Evolutionary conservation across 352 stramenopile genomes (phyloP).

Genomic region (Hyaloperonospora brassicae): DNA sequence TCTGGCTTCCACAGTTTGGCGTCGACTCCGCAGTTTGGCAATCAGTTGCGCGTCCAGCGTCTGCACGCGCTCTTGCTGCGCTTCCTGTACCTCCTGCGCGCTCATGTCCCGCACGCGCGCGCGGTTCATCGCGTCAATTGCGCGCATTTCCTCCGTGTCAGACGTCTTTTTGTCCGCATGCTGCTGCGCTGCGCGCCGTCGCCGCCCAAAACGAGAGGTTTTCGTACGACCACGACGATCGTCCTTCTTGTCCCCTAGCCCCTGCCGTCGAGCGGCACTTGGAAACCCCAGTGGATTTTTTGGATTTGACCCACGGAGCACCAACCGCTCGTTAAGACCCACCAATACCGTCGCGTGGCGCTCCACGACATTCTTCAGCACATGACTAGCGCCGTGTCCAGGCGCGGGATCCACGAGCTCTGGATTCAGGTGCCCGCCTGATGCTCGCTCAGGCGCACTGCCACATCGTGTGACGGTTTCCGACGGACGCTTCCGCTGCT

Average conservation of each 20-base stretch:
- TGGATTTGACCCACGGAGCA: not conserved
- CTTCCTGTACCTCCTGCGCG: too few relatives aligned
- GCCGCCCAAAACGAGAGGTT: conserved; percentile 46
- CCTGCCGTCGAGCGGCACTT: conserved; percentile 31
- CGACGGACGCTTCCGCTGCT: conserved; percentile 43
- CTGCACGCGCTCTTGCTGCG: too few relatives aligned
- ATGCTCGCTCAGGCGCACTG: conserved; percentile 2
- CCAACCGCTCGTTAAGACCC: conserved; percentile 4
- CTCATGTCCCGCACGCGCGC: conserved; percentile 56
- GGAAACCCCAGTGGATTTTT: conserved; percentile 52
- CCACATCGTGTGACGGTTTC: conserved; percentile 44
- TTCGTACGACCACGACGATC: too few relatives aligned
- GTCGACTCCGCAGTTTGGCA: too few relatives aligned
- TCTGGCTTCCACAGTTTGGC: too few relatives aligned
- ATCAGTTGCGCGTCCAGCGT: too few relatives aligned
- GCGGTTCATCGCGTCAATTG: conserved; percentile 58
- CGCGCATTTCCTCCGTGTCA: conserved; percentile 29
- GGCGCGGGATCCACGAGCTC: conserved; percentile 6
- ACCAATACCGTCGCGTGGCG: conserved; percentile 35
- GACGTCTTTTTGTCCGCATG: conserved; percentile 5
- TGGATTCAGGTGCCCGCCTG: not conserved
- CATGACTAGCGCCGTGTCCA: conserved; percentile 19
- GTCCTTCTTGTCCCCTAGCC: conserved; percentile 3
- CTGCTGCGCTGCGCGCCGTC: conserved; percentile 21
- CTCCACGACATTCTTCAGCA: conserved; percentile 58